Evolutionary conservation across 768 basidiomycete genomes (phyloP).

Genomic region (Boletus rubescentipes): DNA sequence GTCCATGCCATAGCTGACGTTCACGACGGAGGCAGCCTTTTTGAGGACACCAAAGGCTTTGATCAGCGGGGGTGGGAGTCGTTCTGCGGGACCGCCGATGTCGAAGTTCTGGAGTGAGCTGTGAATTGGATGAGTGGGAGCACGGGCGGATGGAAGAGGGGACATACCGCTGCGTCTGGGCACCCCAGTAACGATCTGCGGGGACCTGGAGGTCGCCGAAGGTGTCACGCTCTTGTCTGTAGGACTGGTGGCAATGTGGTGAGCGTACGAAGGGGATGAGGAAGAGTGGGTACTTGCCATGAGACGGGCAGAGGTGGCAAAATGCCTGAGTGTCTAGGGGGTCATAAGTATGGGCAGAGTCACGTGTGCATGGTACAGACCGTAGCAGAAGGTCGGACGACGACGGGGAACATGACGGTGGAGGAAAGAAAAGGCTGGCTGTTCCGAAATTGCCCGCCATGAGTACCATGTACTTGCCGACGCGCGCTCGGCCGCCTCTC

Average conservation of each 20-base stretch:
- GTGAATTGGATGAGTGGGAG: constrained; percentile 10
- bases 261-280: not conserved
- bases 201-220: constrained; percentile 94
- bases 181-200: constrained; percentile 92
- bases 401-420: constrained; percentile 14
- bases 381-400: constrained; percentile 10
- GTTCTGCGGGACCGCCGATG: constrained; percentile 92
- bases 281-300: constrained; percentile 34
- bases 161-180: constrained; percentile 89
- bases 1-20: constrained; percentile 88
- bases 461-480: not conserved
- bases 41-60: constrained; percentile 98
- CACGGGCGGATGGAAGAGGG: not conserved
- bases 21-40: constrained; percentile 93
- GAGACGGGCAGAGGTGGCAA: constrained; percentile 32
- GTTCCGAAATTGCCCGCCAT: constrained; percentile 13
- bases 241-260: constrained; percentile 42
- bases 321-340: constrained; percentile 2
- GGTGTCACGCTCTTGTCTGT: constrained; percentile 86
- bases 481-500: not conserved
- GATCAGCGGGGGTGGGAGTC: constrained; percentile 92
- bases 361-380: constrained; percentile 24
- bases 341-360: constrained; percentile 5
- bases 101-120: constrained; percentile 97
- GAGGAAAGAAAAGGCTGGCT: not conserved